Conservation (phyloP, 345 rosid genomes). For the Rhodamnia argentea region DNA sequence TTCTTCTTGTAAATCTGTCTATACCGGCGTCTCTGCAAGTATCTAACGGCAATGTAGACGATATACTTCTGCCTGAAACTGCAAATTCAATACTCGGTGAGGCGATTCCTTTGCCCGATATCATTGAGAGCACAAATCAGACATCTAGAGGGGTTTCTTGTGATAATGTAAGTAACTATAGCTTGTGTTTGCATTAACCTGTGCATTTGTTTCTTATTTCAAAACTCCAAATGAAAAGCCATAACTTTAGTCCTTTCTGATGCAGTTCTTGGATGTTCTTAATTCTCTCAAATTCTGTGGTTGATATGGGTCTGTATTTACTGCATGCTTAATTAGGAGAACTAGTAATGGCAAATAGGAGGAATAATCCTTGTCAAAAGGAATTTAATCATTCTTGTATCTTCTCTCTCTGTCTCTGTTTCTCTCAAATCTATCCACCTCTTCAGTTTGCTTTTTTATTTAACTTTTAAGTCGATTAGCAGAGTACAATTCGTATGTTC, state of each 20-base stretch:
- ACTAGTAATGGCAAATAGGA: neutral
- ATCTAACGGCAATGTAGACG: constrained; percentile 5
- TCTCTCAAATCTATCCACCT: neutral
- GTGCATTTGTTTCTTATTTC: neutral
- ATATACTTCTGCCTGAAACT: constrained; percentile 23
- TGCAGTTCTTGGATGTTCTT: neutral
- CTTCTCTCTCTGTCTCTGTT: neutral
- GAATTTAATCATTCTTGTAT: neutral
- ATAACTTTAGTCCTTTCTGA: neutral
- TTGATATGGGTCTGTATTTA: neutral
- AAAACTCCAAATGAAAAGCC: neutral
- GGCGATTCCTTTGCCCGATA: constrained; percentile 24
- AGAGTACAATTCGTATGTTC: neutral
- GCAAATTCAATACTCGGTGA: constrained; percentile 25
- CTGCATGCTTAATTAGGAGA: neutral
- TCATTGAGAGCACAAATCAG: constrained; percentile 15
- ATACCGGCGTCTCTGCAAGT: constrained; percentile 15
- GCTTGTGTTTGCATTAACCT: neutral
- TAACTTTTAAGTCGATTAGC: neutral
- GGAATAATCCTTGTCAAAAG: neutral
- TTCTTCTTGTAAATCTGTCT: constrained; percentile 18
- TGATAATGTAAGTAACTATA: constrained; percentile 28
- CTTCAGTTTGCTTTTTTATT: neutral
- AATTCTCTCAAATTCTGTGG: neutral
- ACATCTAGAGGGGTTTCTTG: constrained; percentile 11